These are phyloP conservation scores for Pulveroboletus ravenelii DNA, from an alignment of 768 basidiomycete species.

Conservation along the genomic window DNA sequence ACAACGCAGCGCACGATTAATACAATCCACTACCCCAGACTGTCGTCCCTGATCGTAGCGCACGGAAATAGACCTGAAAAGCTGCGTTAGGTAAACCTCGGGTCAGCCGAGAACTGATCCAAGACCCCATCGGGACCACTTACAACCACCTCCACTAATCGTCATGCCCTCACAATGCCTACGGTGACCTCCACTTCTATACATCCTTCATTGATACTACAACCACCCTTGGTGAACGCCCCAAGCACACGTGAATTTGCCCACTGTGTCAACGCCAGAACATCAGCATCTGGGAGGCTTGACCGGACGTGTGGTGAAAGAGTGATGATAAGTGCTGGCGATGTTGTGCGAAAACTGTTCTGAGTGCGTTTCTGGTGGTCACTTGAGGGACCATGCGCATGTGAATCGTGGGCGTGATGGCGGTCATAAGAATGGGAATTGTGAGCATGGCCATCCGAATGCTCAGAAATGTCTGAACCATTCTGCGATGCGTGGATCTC, in stretches of 20 bases:
- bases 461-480: not conserved
- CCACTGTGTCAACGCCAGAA: constrained; percentile 70
- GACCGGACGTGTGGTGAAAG: constrained; percentile 71
- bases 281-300: constrained; percentile 65
- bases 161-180: constrained; percentile 61
- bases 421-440: constrained; percentile 4
- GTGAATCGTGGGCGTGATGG: constrained; percentile 7
- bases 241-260: constrained; percentile 62
- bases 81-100: not conserved
- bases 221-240: constrained; percentile 41
- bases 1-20: constrained; percentile 8
- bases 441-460: constrained; percentile 13
- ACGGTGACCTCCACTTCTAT: constrained; percentile 65
- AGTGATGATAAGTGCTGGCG: constrained; percentile 63
- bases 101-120: not conserved
- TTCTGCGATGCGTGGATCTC: not conserved
- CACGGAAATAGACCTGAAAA: not conserved
- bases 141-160: constrained; percentile 5
- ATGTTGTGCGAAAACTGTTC: constrained; percentile 6
- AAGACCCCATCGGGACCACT: not conserved
- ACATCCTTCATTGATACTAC: constrained; percentile 27
- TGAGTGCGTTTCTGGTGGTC: constrained; percentile 6
- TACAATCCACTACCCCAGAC: constrained; percentile 5
- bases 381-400: not conserved
- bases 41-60: not conserved